phyloP scores from a whole-genome alignment of 2,329 filamentous ascomycete species.

The Pseudogymnoascus sp. region DNA sequence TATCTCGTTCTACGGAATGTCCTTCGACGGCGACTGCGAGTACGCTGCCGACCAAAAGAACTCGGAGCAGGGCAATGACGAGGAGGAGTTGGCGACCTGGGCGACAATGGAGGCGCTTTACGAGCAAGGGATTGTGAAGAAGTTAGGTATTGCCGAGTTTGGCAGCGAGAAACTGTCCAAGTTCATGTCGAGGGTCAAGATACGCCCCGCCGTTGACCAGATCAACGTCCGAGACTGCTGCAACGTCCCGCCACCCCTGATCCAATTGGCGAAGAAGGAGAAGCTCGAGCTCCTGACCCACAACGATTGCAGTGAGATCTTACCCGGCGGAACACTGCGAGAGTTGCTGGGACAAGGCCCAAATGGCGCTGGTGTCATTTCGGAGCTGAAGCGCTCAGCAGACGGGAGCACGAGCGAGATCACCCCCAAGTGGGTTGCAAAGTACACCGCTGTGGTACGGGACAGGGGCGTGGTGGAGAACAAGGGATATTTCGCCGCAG shows the following conservation, averaged over 20 bases:
- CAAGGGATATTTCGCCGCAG: constrained; percentile 92
- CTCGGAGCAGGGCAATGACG: constrained; percentile 53
- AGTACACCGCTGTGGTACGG: constrained; percentile 92
- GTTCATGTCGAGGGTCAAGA: constrained; percentile 62
- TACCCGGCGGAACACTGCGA: constrained; percentile 75
- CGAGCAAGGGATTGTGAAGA: constrained; percentile 59
- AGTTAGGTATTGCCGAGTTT: constrained; percentile 84
- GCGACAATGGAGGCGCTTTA: constrained; percentile 67
- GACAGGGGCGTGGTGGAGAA: constrained; percentile 95
- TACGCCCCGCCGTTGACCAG: constrained; percentile 80
- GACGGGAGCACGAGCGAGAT: constrained; percentile 56
- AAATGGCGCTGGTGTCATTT: constrained; percentile 67
- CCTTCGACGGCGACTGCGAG: constrained; percentile 88
- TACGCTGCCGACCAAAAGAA: constrained; percentile 61
- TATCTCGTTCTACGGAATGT: constrained; percentile 84
- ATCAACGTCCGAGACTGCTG: constrained; percentile 96
- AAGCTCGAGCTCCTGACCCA: constrained; percentile 86
- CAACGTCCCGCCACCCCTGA: constrained; percentile 81
- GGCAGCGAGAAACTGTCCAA: constrained; percentile 72
- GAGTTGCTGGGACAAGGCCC: constrained; percentile 70
- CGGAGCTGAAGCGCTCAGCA: constrained; percentile 47
- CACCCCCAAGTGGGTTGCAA: constrained; percentile 86
- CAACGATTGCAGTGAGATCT: constrained; percentile 85
- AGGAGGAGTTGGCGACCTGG: constrained; percentile 61
- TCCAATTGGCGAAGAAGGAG: constrained; percentile 73